Evolutionary conservation across 768 basidiomycete species (phyloP), one percentile per base, ranked within the genome.

Genomic region (Dictyophora rubrovolvata): DNA sequence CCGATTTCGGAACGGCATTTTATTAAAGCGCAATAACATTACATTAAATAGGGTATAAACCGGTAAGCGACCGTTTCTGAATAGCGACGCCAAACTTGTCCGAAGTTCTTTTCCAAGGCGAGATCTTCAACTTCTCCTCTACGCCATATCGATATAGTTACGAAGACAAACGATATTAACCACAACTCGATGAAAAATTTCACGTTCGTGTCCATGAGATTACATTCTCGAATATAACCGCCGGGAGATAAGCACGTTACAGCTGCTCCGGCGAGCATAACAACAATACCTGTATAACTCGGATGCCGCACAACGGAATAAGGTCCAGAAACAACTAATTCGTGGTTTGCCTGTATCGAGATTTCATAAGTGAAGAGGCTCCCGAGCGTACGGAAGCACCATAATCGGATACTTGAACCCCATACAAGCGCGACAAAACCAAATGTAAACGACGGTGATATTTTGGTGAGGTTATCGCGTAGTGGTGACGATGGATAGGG

Each of bases 291-390:
- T 18, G 68, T 55, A 54, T 74, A 75, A 14, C 72, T 63, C 0
- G 81, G 81, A 67, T 82, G 81, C 7, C 81, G 77, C 55, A 81
- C 81, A 55, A 69, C 59, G 9, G 64, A 61, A 59, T 74, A 74
- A 2, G 73, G 73, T 0, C 74, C 74, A 1, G 64, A 57, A 1
- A 67, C 72, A 22, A 74, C 54, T 5, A 74, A 68, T 11, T 51
- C 18, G 53, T 74, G 73, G 1, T 67, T 58, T 20, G 64, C 65
- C 1, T 65, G 65, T 17, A 75, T 59, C 18, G 80, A 80, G 52
- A 83, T 73, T 64, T 82, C 80, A 65, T 82, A 83, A 0, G 81
- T 82, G 71, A 83, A 83, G 57, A 81, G 68, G 1, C 72, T 65
- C 1, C 80, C 81, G 20, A 83, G 77, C 21, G 77, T 73, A 56